Base-by-base conservation (phyloP, 2,329 filamentous ascomycete genomes). In the Chaetomium olivaceum region DNA sequence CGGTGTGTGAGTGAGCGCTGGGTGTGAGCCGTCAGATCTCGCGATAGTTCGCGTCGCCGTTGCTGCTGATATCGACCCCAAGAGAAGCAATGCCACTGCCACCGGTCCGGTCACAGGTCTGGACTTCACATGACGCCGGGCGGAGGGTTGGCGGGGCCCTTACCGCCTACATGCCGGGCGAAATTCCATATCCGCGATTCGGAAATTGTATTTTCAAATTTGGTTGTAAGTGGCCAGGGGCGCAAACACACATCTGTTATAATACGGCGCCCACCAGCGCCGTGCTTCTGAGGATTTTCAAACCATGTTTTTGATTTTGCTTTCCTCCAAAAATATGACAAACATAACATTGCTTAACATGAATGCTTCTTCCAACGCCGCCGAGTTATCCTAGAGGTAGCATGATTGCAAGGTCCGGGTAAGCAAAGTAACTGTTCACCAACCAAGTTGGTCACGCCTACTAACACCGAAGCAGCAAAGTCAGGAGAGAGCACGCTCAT, bases 141-240 rank as follows among this genome's bases (percentile, higher is more conserved):
- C 50, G 57, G 60, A 66, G 39, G 61, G 54, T 29, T 57, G 43
- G 21, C 27, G 61, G 52, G 61, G 61, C 55, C 54, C 39, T 16
- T 56, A 21, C 21, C 29, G 23, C 56, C 16, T 21, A 19, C 19
- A 31, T 21, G 19, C 43, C 27, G 56, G 27, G 29, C 60, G 23
- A 9, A 63, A 36, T 54, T 61, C 19, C 57, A 61, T 25, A 33
- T 58, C 51, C 61, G 57, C 43, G 2, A 61, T 66, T 48, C 23
- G 64, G 64, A 29, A 66, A 61, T 52, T 61, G 64, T 51, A 62
- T 48, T 48, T 62, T n/a, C 23, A 50, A 48, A 2, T 48, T 23
- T 58, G 31, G 39, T 43, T 36, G 57, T 63, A 39, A 63, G 61
- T 63, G 61, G 57, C 27, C n/a, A n/a, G 31, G 43, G 39, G 50